These are phyloP conservation scores for Moniliella sp. DNA, from an alignment of 1,284 basidiomycete genomes.

Conservation along the genomic window DNA sequence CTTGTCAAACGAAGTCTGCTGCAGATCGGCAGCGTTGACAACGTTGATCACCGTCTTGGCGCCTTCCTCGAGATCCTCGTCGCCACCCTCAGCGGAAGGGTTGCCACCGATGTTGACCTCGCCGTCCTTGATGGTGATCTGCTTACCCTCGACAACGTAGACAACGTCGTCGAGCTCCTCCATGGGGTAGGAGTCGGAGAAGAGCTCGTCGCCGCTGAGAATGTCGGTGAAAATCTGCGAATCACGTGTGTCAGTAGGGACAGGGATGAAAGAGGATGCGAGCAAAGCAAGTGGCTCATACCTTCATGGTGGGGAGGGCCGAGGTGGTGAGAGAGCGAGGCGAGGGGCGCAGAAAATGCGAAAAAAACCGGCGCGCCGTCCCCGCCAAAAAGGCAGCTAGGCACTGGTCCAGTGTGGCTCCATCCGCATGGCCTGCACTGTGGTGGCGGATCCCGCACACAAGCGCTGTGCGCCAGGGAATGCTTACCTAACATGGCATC, in stretches of 20 bases:
- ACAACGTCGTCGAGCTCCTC: constrained; percentile 63
- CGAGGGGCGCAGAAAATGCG: too few species aligned
- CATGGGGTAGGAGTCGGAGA: constrained; percentile 36
- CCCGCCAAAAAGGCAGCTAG: too few species aligned
- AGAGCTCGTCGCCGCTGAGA: constrained; percentile 63
- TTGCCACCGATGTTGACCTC: constrained; percentile 69
- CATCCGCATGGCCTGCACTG: too few species aligned
- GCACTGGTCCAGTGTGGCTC: too few species aligned
- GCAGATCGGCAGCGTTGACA: constrained; percentile 73
- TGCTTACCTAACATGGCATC: too few species aligned
- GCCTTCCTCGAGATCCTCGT: constrained; percentile 64
- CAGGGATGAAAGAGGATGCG: too few species aligned
- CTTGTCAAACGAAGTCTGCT: constrained; percentile 68
- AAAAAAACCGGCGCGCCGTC: not conserved
- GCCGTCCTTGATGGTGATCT: constrained; percentile 56
- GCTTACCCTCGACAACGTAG: constrained; percentile 66
- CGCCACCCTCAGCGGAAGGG: constrained; percentile 56
- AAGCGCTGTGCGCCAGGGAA: too few species aligned
- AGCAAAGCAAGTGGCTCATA: too few species aligned
- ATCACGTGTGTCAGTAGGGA: too few species aligned
- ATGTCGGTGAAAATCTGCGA: constrained; percentile 51
- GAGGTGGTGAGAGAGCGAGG: too few species aligned
- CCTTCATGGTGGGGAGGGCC: too few species aligned
- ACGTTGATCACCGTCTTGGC: constrained; percentile 63
- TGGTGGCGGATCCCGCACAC: too few species aligned